Percentiles rank a stretch among this genome's conserved stretches.
phyloP scores from a whole-genome alignment of 2,329 filamentous ascomycete species.

The Trichoderma sp. region DNA sequence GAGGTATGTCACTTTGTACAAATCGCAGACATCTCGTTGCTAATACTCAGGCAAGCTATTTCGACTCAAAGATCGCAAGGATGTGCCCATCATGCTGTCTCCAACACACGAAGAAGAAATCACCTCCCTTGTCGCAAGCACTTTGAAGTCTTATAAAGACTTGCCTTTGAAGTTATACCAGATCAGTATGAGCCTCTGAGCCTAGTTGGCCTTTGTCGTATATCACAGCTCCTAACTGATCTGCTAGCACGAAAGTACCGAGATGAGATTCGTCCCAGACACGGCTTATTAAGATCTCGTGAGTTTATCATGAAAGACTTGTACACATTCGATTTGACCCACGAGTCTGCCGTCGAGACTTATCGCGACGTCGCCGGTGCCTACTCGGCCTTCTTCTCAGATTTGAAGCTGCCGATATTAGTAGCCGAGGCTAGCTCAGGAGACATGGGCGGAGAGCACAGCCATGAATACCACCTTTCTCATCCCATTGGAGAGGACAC shows the following conservation, averaged over 20 bases:
- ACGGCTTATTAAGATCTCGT: slow-evolving; percentile 82
- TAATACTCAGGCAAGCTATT: slow-evolving; percentile 65
- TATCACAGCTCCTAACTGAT: slow-evolving; percentile 31
- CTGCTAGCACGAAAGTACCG: slow-evolving; percentile 81
- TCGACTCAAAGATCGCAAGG: slow-evolving; percentile 77
- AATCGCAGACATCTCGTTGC: not conserved
- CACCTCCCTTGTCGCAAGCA: slow-evolving; percentile 74
- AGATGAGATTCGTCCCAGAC: slow-evolving; percentile 85
- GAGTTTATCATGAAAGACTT: slow-evolving; percentile 99
- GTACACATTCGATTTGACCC: slow-evolving; percentile 84
- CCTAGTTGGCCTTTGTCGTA: too few species aligned
- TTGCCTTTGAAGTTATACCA: slow-evolving; percentile 89
- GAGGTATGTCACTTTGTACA: slow-evolving; percentile 58
- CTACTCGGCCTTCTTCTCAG: slow-evolving; percentile 78
- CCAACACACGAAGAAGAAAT: slow-evolving; percentile 98
- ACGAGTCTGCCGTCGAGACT: slow-evolving; percentile 72
- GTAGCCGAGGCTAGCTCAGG: slow-evolving; percentile 90
- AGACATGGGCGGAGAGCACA: slow-evolving; percentile 91
- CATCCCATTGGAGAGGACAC: slow-evolving; percentile 82
- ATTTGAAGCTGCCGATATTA: slow-evolving; percentile 80
- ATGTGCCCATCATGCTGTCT: slow-evolving; percentile 73
- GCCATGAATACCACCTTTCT: slow-evolving; percentile 91
- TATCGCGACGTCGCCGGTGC: slow-evolving; percentile 75
- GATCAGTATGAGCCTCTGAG: slow-evolving; percentile 62
- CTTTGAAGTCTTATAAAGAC: slow-evolving; percentile 80